phyloP scores from a whole-genome alignment of 1,139 yeast species.

The Suhomyces coccinellae region DNA sequence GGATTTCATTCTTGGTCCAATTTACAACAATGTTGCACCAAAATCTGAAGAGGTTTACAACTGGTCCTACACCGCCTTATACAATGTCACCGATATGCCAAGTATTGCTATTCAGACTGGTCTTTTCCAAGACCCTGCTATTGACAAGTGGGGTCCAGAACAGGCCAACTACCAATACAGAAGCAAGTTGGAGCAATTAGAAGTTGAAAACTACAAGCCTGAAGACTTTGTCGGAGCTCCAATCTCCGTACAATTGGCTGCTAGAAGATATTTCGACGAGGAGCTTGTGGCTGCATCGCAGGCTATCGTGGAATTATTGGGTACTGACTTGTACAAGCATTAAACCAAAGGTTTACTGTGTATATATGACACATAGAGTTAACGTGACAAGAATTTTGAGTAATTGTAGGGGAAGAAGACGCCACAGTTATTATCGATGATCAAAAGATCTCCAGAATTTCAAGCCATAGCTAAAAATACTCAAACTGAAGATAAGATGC shows the following conservation, averaged over 20 bases:
- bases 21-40: constrained; percentile 73
- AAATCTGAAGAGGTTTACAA: constrained; percentile 61
- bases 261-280: constrained; percentile 54
- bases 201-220: constrained; percentile 36
- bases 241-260: constrained; percentile 51
- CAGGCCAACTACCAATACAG: constrained; percentile 33
- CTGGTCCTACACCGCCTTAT: constrained; percentile 77
- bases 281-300: constrained; percentile 50
- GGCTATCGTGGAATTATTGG: constrained; percentile 18
- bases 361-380: not conserved
- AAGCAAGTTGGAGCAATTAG: constrained; percentile 48
- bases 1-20: constrained; percentile 69
- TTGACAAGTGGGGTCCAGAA: constrained; percentile 41
- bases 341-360: too few relatives aligned
- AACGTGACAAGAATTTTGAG: not conserved
- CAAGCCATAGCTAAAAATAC: too few relatives aligned
- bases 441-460: too few relatives aligned
- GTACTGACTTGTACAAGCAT: constrained; percentile 30
- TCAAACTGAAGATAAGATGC: too few relatives aligned
- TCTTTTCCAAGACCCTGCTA: constrained; percentile 52
- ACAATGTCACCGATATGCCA: constrained; percentile 65
- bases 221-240: constrained; percentile 52
- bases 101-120: constrained; percentile 64
- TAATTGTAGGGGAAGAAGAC: not conserved
- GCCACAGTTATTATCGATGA: too few relatives aligned